A percentile compares a stretch with the other conserved stretches of the same genome.
These are phyloP conservation scores for Candida sakaeoensis DNA, from an alignment of 805 yeast species.

Conservation along the genomic window DNA sequence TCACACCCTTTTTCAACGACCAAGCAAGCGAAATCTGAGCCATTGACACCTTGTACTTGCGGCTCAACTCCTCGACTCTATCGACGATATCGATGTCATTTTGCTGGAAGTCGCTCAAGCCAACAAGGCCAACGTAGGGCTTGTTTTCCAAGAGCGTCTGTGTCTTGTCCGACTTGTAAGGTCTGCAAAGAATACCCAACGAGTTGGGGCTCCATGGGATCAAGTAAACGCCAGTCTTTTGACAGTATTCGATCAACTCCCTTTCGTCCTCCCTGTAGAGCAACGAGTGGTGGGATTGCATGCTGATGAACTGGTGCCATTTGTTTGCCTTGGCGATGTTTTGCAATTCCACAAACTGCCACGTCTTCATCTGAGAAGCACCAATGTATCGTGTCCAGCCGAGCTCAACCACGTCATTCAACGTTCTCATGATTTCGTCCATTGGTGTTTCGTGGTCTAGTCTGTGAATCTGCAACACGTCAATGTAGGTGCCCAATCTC, in stretches of 20 bases:
- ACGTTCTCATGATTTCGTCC: slow-evolving; percentile 53
- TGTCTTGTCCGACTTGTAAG: slow-evolving; percentile 18
- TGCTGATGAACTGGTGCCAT: slow-evolving; percentile 56
- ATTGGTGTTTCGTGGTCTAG: slow-evolving; percentile 45
- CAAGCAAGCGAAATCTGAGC: slow-evolving; percentile 20
- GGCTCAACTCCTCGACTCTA: slow-evolving; percentile 53
- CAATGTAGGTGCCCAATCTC: slow-evolving; percentile 51
- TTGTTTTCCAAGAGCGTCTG: slow-evolving; percentile 12
- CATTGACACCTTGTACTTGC: slow-evolving; percentile 46
- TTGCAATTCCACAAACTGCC: slow-evolving; percentile 54
- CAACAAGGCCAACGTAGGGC: slow-evolving; percentile 7
- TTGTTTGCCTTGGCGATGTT: slow-evolving; percentile 50
- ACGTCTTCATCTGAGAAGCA: slow-evolving; percentile 58
- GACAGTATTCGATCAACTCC: slow-evolving; percentile 56
- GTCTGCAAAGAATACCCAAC: slow-evolving; percentile 52
- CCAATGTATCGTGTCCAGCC: slow-evolving; percentile 57
- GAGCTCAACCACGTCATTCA: slow-evolving; percentile 48
- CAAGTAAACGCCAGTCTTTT: slow-evolving; percentile 43
- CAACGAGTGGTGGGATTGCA: slow-evolving; percentile 57
- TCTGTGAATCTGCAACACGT: slow-evolving; percentile 56
- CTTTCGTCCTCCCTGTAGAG: slow-evolving; percentile 62
- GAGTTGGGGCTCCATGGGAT: slow-evolving; percentile 63
- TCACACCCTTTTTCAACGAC: slow-evolving; percentile 16
- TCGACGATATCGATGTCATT: slow-evolving; percentile 16
- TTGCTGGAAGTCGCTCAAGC: slow-evolving; percentile 12